phyloP scores from a whole-genome alignment of 2,329 filamentous ascomycete genomes.

The Diaporthe citrichinensis region DNA sequence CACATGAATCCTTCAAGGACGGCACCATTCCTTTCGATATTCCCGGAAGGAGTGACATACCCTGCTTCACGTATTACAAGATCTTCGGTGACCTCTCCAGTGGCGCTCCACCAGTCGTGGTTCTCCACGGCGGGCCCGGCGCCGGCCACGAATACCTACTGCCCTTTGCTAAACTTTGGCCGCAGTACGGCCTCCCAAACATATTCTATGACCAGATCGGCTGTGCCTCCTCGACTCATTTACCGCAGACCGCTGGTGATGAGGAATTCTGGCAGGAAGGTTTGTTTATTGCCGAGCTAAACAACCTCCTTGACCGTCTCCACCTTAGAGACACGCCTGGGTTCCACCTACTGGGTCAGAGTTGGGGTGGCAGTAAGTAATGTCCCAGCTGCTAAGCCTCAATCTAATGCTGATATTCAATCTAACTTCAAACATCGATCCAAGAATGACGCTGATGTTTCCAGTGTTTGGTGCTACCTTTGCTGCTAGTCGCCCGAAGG shows the following conservation, averaged over 20 bases:
- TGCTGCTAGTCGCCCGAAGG: constrained; percentile 22
- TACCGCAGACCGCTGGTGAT: constrained; percentile 54
- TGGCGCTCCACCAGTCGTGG: constrained; percentile 6
- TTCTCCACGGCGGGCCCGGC: constrained; percentile 59
- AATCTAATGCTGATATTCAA: background rate
- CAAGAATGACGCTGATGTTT: background rate
- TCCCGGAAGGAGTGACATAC: background rate
- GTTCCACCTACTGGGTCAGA: constrained; percentile 40
- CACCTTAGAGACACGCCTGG: constrained; percentile 36
- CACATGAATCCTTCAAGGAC: background rate
- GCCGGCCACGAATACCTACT: constrained; percentile 58
- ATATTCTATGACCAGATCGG: constrained; percentile 70
- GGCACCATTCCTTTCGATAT: constrained; percentile 21
- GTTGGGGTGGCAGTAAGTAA: constrained; percentile 27
- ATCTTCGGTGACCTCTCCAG: constrained; percentile 33
- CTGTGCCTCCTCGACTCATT: constrained; percentile 61
- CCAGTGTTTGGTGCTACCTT: constrained; percentile 21
- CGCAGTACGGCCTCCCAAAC: constrained; percentile 53
- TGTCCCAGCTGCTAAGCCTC: background rate
- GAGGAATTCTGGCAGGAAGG: constrained; percentile 44
- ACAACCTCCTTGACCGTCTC: constrained; percentile 45
- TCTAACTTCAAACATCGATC: background rate
- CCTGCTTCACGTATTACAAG: constrained; percentile 36
- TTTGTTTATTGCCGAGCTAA: constrained; percentile 46
- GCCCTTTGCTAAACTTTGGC: constrained; percentile 20